Evolutionary conservation across 352 stramenopile genomes (phyloP), one percentile per base, ranked within the genome.

Genomic region (Phytophthora pseudosyringae): DNA sequence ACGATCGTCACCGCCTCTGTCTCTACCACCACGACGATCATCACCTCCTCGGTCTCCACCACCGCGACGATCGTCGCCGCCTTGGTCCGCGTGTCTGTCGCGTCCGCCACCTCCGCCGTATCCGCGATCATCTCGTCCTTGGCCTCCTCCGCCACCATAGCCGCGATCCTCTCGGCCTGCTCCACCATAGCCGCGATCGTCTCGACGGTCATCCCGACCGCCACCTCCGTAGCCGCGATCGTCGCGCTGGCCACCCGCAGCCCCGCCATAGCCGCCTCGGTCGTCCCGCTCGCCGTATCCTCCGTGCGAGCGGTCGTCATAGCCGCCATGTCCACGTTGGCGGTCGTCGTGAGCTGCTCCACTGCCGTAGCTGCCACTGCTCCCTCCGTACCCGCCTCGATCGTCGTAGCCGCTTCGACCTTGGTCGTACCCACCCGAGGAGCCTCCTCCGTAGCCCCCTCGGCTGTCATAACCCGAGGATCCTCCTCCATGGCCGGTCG

Each of bases 361-460:
- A 36, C 47, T 44, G 25, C 49, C 57, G 38, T 63, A 56, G 0
- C 41, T 48, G 0, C 45, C 60, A 21, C 25, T 40, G 3, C 33
- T 52, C 21, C 48, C 38, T 21, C 18, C 41, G 25, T 59, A 59
- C 15, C 48, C 21, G 7, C 40, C 21, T 25, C 56, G 48, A 10
- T 72, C 59, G 6, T 64, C 54, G 29, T 80, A 79, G 1, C 75
- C 67, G 6, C 56, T 49, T 18, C 51, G 63, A 28, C 29, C 38
- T 35, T 64, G 68, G 35, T 59, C 65, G 28, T 67, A 65, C 4
- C 60, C 57, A 13, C 71, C 49, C 2, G 54, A 57, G 12, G 41
- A 51, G 13, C 11, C 21, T 21, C 21, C 49, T 11, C 52, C 60
- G 8, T 60, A 68, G 12, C 62, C 57, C 9, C 57, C 57, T 48